A percentile compares a stretch with the other conserved stretches of the same genome.
phyloP scores from a whole-genome alignment of 805 yeast species.

The Saturnispora serradocipensis region DNA sequence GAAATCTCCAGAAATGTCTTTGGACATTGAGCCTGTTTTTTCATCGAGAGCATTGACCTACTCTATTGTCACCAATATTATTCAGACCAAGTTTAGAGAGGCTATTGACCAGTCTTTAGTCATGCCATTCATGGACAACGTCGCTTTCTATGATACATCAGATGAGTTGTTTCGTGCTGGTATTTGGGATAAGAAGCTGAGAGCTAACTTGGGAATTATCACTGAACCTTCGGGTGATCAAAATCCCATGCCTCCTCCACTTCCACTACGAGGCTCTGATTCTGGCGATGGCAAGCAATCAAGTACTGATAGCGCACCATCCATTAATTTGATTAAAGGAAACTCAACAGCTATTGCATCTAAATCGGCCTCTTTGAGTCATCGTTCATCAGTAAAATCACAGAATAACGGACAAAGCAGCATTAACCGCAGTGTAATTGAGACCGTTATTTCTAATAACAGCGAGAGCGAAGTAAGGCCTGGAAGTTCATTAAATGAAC shows the following conservation, averaged over 20 bases:
- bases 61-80: conserved; percentile 67
- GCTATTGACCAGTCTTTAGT: conserved; percentile 75
- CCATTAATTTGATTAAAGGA: background rate
- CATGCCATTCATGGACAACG: conserved; percentile 82
- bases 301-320: no score
- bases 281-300: background rate
- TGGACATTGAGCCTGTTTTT: conserved; percentile 84
- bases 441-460: background rate
- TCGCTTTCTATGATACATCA: conserved; percentile 57
- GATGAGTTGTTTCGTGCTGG: conserved; percentile 84
- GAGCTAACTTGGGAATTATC: background rate
- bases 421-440: background rate
- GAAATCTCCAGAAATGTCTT: conserved; percentile 62
- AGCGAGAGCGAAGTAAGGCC: background rate
- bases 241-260: background rate
- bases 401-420: background rate
- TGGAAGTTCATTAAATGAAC: background rate
- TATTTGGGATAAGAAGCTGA: conserved; percentile 57
- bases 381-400: background rate
- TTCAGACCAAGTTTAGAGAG: conserved; percentile 70
- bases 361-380: background rate
- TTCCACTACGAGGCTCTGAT: background rate
- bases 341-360: background rate
- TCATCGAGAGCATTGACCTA: conserved; percentile 76
- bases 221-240: background rate